Percentiles rank a stretch among this genome's conserved stretches.
Evolutionary conservation across 2,329 filamentous ascomycete genomes (phyloP).

Genomic region (Teratosphaeria nubilosa): DNA sequence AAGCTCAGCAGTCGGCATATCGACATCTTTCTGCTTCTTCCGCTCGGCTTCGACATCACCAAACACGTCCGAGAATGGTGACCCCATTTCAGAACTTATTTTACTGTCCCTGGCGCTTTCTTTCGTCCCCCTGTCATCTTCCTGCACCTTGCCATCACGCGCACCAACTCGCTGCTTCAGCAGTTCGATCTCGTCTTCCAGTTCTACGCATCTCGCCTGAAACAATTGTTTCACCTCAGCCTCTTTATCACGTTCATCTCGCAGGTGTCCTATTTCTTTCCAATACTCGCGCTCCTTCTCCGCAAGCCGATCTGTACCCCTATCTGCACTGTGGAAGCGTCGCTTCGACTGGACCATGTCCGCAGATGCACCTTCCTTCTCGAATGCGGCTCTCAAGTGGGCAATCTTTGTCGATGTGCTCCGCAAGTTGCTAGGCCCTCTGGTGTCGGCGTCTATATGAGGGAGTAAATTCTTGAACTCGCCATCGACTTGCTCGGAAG

Average conservation of each 20-base stretch:
- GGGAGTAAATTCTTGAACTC: constrained; percentile 1
- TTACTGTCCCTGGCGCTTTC: background rate
- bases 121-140: background rate
- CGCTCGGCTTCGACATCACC: background rate
- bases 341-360: background rate
- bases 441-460: background rate
- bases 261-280: constrained; percentile 9
- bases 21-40: background rate
- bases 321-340: constrained; percentile 1
- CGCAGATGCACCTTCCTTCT: constrained; percentile 8
- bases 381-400: constrained; percentile 20
- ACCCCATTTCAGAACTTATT: background rate
- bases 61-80: background rate
- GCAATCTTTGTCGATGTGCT: constrained; percentile 20
- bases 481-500: constrained; percentile 4
- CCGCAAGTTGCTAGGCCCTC: constrained; percentile 6
- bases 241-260: constrained; percentile 14
- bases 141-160: background rate
- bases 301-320: background rate
- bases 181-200: constrained; percentile 5
- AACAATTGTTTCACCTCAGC: constrained; percentile 7
- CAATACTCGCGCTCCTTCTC: constrained; percentile 6
- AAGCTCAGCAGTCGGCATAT: background rate
- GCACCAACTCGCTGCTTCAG: constrained; percentile 7
- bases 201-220: constrained; percentile 1